phyloP scores from a whole-genome alignment of 2,329 filamentous ascomycete genomes.

The Cladosporium sp. region DNA sequence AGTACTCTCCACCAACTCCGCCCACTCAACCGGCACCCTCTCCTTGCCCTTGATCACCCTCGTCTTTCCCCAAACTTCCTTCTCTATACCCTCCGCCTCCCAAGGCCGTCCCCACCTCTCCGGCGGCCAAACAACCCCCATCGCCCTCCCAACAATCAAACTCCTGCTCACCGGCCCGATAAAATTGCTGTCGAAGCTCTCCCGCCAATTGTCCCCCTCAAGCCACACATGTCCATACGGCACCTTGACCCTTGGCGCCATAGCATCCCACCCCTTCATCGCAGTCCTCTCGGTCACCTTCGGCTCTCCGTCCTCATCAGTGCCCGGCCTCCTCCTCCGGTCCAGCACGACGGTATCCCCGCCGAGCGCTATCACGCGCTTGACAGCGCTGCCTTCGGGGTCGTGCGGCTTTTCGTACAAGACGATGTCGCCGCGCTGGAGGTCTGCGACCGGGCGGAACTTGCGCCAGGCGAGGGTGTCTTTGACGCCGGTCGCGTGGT shows the following conservation, averaged over 20 bases:
- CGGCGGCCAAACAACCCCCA: slow-evolving; percentile 69
- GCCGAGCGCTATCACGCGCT: slow-evolving; percentile 78
- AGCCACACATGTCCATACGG: slow-evolving; percentile 91
- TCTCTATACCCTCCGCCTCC: slow-evolving; percentile 36
- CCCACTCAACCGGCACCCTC: slow-evolving; percentile 22
- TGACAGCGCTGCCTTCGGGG: slow-evolving; percentile 71
- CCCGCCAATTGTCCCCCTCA: slow-evolving; percentile 79
- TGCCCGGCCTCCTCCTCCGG: slow-evolving; percentile 37
- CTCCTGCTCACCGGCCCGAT: slow-evolving; percentile 73
- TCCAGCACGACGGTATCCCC: slow-evolving; percentile 74
- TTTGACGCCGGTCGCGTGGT: slow-evolving; percentile 41
- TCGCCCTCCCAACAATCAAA: slow-evolving; percentile 73
- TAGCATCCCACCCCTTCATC: slow-evolving; percentile 33
- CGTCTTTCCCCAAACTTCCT: slow-evolving; percentile 33
- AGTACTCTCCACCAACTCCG: slow-evolving; percentile 15
- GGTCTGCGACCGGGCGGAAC: slow-evolving; percentile 28
- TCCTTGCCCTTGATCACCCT: slow-evolving; percentile 43
- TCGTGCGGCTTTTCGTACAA: slow-evolving; percentile 60
- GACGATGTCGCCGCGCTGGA: slow-evolving; percentile 49
- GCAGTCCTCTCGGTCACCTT: slow-evolving; percentile 39
- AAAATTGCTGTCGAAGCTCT: slow-evolving; percentile 80
- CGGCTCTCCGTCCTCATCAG: slow-evolving; percentile 29
- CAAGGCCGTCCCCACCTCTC: slow-evolving; percentile 54
- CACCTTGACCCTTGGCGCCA: slow-evolving; percentile 53
- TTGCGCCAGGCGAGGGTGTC: slow-evolving; percentile 46